phyloP scores from a whole-genome alignment of 225 moss, liverwort and hornwort genomes.

The Polytrichum formosum region DNA sequence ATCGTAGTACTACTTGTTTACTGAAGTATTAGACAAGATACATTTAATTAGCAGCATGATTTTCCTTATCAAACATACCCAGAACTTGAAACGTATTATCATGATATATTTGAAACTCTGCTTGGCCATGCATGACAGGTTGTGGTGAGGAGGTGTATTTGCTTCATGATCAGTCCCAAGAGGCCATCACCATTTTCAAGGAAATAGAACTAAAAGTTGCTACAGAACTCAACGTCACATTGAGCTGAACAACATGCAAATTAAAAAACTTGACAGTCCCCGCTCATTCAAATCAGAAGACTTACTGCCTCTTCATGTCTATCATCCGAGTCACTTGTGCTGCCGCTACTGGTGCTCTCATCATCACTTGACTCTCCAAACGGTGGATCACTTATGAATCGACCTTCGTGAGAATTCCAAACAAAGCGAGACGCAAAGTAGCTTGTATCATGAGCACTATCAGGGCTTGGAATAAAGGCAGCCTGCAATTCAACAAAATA shows the following conservation, averaged over 20 bases:
- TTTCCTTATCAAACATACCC: constrained; percentile 5
- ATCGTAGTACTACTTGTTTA: too few relatives aligned
- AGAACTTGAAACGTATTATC: background rate
- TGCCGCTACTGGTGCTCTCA: constrained; percentile 80
- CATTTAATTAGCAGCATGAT: background rate
- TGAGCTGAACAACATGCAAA: background rate
- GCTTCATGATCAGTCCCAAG: background rate
- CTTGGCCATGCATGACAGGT: background rate
- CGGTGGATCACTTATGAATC: constrained; percentile 56
- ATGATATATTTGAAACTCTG: background rate
- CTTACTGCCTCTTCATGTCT: constrained; percentile 88
- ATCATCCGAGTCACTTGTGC: constrained; percentile 78
- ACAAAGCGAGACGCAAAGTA: constrained; percentile 82
- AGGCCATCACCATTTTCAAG: background rate
- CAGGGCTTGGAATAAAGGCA: constrained; percentile 94
- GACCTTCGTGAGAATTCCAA: constrained; percentile 71
- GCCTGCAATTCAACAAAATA: constrained; percentile 45
- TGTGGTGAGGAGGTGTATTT: background rate
- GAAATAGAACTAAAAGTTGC: too few relatives aligned
- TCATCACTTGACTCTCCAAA: constrained; percentile 72
- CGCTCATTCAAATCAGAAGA: background rate
- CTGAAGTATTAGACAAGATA: too few relatives aligned
- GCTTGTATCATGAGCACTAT: constrained; percentile 90
- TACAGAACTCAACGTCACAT: too few relatives aligned
- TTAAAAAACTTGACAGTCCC: background rate